A percentile compares a stretch with the other conserved stretches of the same genome.
phyloP scores from a whole-genome alignment of 2,329 filamentous ascomycete genomes.

The Zymoseptoria ardabiliae region DNA sequence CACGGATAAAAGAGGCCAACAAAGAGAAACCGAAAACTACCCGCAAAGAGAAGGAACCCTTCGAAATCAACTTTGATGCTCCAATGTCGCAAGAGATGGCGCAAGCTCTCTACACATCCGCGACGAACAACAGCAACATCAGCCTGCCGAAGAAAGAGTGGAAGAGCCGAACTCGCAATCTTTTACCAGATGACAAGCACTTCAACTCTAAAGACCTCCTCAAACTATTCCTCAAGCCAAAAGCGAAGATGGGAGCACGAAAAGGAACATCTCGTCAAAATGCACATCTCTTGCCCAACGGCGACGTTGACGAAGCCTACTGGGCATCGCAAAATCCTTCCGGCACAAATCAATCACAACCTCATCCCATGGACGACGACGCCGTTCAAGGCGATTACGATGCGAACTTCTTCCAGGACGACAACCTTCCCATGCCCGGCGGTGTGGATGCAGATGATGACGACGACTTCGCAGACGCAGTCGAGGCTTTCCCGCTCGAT shows the following conservation, averaged over 20 bases:
- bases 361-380: slow-evolving; percentile 39
- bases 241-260: slow-evolving; percentile 69
- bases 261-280: slow-evolving; percentile 37
- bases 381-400: slow-evolving; percentile 76
- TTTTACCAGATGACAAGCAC: slow-evolving; percentile 95
- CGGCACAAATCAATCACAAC: slow-evolving; percentile 26
- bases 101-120: slow-evolving; percentile 73
- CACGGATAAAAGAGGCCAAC: slow-evolving; percentile 70
- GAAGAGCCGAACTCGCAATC: slow-evolving; percentile 86
- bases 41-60: slow-evolving; percentile 92
- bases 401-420: slow-evolving; percentile 95
- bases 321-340: slow-evolving; percentile 68
- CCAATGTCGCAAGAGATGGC: slow-evolving; percentile 64
- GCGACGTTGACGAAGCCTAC: slow-evolving; percentile 89
- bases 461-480: slow-evolving; percentile 69
- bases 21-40: slow-evolving; percentile 63
- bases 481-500: slow-evolving; percentile 65
- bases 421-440: slow-evolving; percentile 59
- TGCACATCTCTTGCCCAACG: slow-evolving; percentile 47
- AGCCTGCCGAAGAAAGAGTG: slow-evolving; percentile 88
- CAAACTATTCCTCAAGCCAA: slow-evolving; percentile 88
- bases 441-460: slow-evolving; percentile 61
- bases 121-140: slow-evolving; percentile 72
- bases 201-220: slow-evolving; percentile 91
- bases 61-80: slow-evolving; percentile 83